Percentiles rank a stretch among this genome's conserved stretches.
Conservation (phyloP, 2,329 filamentous ascomycete species). For the Hymenoscyphus salicellus region DNA sequence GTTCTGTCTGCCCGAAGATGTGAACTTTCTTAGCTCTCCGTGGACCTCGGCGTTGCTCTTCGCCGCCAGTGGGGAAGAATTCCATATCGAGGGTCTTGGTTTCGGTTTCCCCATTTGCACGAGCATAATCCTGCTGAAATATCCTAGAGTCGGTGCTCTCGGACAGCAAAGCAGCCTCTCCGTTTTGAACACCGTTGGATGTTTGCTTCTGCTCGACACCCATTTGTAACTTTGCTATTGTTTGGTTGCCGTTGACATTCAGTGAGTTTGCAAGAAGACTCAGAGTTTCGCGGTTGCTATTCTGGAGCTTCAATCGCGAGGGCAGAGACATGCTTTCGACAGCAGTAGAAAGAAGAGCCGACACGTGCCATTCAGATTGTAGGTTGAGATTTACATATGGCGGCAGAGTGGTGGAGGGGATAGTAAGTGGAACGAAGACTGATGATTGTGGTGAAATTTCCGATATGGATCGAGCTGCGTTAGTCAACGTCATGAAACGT, state of each 20-base stretch:
- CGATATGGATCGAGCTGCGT: slow-evolving; percentile 69
- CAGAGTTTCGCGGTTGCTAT: slow-evolving; percentile 48
- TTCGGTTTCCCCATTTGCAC: slow-evolving; percentile 32
- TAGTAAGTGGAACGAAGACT: slow-evolving; percentile 71
- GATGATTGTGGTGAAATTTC: slow-evolving; percentile 69
- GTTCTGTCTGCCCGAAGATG: slow-evolving; percentile 40
- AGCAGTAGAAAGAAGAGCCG: slow-evolving; percentile 71
- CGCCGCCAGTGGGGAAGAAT: slow-evolving; percentile 33
- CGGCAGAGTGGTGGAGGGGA: slow-evolving; percentile 57
- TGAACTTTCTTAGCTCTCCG: slow-evolving; percentile 30
- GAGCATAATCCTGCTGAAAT: slow-evolving; percentile 6
- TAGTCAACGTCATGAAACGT: slow-evolving; percentile 63
- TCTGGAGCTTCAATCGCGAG: slow-evolving; percentile 58
- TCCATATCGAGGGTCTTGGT: slow-evolving; percentile 38
- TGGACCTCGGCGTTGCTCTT: slow-evolving; percentile 31
- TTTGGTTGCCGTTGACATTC: slow-evolving; percentile 75
- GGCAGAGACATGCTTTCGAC: slow-evolving; percentile 78
- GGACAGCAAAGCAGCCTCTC: slow-evolving; percentile 11
- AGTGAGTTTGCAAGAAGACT: slow-evolving; percentile 63
- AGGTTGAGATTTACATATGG: slow-evolving; percentile 57
- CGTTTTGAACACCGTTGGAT: slow-evolving; percentile 21
- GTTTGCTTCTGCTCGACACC: slow-evolving; percentile 38
- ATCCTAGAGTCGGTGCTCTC: slow-evolving; percentile 24
- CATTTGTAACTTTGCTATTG: slow-evolving; percentile 72
- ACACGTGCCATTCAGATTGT: slow-evolving; percentile 73